phyloP scores from a whole-genome alignment of 2,329 filamentous ascomycete genomes.

The Trichoderma gracile region DNA sequence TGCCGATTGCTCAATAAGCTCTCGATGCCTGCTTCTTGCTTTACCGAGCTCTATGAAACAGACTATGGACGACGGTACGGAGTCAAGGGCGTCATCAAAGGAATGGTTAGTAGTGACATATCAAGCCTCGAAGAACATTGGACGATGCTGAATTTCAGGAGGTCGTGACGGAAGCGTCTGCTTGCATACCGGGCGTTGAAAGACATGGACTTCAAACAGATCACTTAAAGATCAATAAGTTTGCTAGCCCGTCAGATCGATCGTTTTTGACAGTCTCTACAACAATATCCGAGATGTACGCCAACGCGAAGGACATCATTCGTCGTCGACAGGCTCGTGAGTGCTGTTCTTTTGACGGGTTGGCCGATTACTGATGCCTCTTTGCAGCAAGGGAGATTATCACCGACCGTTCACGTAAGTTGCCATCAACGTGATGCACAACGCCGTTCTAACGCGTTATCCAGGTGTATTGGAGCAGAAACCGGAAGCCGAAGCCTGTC shows the following conservation, averaged over 20 bases:
- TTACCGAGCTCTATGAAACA: conserved; percentile 29
- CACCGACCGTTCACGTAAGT: not conserved
- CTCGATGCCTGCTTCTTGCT: conserved; percentile 21
- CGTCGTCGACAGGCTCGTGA: conserved; percentile 4
- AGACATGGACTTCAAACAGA: conserved; percentile 22
- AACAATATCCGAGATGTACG: conserved; percentile 23
- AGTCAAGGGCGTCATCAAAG: not conserved
- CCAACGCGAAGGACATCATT: conserved; percentile 7
- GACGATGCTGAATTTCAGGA: no score
- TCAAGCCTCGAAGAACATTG: no score
- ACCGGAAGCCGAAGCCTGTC: not conserved
- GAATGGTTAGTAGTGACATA: not conserved
- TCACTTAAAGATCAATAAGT: conserved; percentile 26
- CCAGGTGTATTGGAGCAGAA: not conserved
- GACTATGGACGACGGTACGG: conserved; percentile 27
- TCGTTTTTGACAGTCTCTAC: conserved; percentile 18
- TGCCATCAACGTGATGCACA: rapidly evolving
- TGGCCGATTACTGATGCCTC: not conserved
- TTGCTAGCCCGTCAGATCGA: not conserved
- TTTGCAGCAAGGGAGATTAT: not conserved
- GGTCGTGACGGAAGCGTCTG: conserved; percentile 23
- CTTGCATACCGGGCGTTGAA: conserved; percentile 20
- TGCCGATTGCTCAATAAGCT: conserved; percentile 25
- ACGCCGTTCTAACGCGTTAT: not conserved
- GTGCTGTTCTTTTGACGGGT: not conserved